phyloP scores from a whole-genome alignment of 1,139 yeast genomes.

The Geotrichum europaeum region DNA sequence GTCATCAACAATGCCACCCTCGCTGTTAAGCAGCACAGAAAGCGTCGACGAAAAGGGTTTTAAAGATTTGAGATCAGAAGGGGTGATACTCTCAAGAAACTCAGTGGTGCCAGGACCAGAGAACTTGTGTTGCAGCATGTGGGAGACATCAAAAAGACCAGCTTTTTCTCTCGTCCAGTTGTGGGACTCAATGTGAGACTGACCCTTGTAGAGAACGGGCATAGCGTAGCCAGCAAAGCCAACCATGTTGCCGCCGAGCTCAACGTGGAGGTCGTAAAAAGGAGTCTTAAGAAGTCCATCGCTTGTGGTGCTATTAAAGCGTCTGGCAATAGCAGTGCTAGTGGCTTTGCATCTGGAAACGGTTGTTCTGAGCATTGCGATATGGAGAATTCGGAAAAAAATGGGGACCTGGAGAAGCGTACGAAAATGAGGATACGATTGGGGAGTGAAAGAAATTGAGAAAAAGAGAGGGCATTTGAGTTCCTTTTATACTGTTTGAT shows the following conservation, averaged over 20 bases:
- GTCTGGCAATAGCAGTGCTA: conserved; percentile 2
- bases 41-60: conserved; percentile 60
- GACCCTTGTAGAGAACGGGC: conserved; percentile 85
- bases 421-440: conserved; percentile 12
- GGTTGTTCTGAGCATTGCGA: conserved; percentile 8
- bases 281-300: conserved; percentile 54
- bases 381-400: neutral
- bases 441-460: conserved; percentile 14
- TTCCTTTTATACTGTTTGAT: conserved; percentile 1
- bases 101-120: conserved; percentile 62
- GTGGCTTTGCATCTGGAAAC: conserved; percentile 3
- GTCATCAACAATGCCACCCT: conserved; percentile 83
- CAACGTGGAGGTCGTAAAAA: conserved; percentile 69
- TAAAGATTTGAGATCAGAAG: conserved; percentile 64
- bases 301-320: conserved; percentile 15
- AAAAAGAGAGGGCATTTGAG: conserved; percentile 4
- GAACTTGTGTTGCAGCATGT: conserved; percentile 86
- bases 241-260: conserved; percentile 82
- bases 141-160: conserved; percentile 93
- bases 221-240: conserved; percentile 91
- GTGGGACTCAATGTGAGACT: conserved; percentile 86
- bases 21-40: conserved; percentile 65
- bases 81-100: conserved; percentile 74
- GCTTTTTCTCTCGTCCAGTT: conserved; percentile 85
- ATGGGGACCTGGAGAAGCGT: neutral